phyloP scores from a whole-genome alignment of 192 early-diverging fungal genomes.

The Dimargaris xerosporica region DNA sequence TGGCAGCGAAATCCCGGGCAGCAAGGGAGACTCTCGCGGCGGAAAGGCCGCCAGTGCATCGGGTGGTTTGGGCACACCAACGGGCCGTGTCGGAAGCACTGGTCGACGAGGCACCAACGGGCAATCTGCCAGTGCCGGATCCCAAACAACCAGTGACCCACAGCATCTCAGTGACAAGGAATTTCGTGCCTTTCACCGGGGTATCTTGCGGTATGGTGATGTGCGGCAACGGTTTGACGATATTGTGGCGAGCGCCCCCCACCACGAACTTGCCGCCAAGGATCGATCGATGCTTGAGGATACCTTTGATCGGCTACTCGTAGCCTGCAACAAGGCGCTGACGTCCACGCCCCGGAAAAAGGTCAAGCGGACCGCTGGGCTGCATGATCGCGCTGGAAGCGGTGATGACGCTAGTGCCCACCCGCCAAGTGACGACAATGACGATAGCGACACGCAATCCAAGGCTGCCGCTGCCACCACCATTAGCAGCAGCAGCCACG shows the following conservation, averaged over 20 bases:
- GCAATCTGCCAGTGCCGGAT: constrained; percentile 13
- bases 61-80: no score
- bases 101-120: constrained; percentile 12
- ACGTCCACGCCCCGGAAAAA: neutral
- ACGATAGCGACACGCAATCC: constrained; percentile 19
- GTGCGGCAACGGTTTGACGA: constrained; percentile 63
- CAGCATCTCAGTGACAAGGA: constrained; percentile 59
- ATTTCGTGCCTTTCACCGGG: constrained; percentile 60
- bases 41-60: no score
- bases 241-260: constrained; percentile 39
- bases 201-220: constrained; percentile 72
- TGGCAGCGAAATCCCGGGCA: constrained; percentile 9
- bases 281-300: constrained; percentile 26
- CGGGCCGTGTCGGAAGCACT: constrained; percentile 7
- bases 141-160: constrained; percentile 18
- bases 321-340: constrained; percentile 30
- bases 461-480: no score
- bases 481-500: neutral
- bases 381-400: neutral
- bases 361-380: neutral
- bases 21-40: no score
- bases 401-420: neutral
- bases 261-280: constrained; percentile 61
- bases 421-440: constrained; percentile 13
- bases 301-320: constrained; percentile 25